These are phyloP conservation scores for Xanthoconium purpureum DNA, from an alignment of 768 basidiomycete genomes.

Conservation along the genomic window DNA sequence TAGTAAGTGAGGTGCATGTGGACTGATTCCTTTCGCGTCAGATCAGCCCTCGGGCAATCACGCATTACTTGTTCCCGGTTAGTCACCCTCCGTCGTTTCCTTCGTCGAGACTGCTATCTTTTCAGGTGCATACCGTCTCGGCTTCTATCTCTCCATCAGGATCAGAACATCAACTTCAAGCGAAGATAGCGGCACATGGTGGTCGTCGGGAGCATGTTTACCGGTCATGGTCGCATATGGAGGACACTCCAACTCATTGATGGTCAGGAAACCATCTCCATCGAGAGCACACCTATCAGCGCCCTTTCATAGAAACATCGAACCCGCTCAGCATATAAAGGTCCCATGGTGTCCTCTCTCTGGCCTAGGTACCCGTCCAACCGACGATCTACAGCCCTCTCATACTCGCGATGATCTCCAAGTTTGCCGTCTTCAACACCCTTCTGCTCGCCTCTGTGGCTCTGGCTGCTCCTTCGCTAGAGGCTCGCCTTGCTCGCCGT, in stretches of 20 bases:
- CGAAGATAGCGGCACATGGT: no score
- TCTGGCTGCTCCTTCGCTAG: constrained; percentile 16
- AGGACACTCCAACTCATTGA: background rate
- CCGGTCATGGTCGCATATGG: background rate
- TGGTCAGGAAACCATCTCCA: no score
- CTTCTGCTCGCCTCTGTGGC: constrained; percentile 17
- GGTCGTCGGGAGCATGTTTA: background rate
- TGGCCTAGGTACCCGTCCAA: background rate
- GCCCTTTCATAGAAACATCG: constrained; percentile 2
- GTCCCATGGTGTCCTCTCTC: background rate
- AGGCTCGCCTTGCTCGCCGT: constrained; percentile 15
- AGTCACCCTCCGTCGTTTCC: no score
- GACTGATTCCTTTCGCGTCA: no score
- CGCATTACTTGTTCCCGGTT: no score
- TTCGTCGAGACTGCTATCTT: no score
- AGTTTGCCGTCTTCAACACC: constrained; percentile 10
- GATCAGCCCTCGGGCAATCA: no score
- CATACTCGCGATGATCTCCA: constrained; percentile 19
- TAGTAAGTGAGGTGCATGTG: no score
- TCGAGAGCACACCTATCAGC: background rate
- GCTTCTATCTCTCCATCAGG: no score
- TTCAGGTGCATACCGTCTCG: no score
- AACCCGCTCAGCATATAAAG: constrained; percentile 13
- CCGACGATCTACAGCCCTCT: background rate
- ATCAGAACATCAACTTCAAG: no score